Base-by-base conservation (phyloP, 306 rosid genomes). In the Quercus cerris region DNA sequence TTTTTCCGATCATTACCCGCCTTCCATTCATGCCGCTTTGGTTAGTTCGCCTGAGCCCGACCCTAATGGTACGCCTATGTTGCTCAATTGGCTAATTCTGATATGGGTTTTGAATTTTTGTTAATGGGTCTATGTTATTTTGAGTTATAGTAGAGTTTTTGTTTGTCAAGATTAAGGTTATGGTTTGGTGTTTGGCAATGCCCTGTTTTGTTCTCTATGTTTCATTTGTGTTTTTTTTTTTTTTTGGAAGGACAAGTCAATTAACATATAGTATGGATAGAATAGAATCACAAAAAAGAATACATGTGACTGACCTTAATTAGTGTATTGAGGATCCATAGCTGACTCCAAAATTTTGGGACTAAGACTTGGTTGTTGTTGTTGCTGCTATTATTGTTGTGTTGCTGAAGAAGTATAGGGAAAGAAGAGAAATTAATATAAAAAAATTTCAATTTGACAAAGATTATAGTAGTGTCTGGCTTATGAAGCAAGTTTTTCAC, bases 11-110 rank as follows among this genome's bases (percentile, higher is more conserved):
- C 73, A 75, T 55, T 95, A 91, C 80, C 97, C 97, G 4, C 95
- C 97, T 84, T 94, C 97, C 23, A 71, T 93, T 83, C 97, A 90
- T 6, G 87, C 91, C 31, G 97, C 87, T 78, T 83, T 95, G 91
- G 87, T 88, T 74, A 74, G 88, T 68, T 73, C 88, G 35, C 97
- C 93, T 1, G 93, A 91, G 77, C 89, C 94, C 73, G 75, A 87
- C 74, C 85, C 86, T 69, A 62, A 80, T 30, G 97, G 99, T 95
- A 74, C 25, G 77, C 76, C 7, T 55, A 4, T 46, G 13, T 61
- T 25, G 41, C 30, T 5, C 74, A 27, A 59, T 68, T 22, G 23
- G 79, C 31, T 55, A 31, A 49, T 58, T 81, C n/a, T 52, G 9
- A 68, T 72, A 19, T 55, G 68, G 49, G 62, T 69, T 81, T 85